phyloP scores from a whole-genome alignment of 2,329 filamentous ascomycete genomes.

The Nigrograna mackinnonii region DNA sequence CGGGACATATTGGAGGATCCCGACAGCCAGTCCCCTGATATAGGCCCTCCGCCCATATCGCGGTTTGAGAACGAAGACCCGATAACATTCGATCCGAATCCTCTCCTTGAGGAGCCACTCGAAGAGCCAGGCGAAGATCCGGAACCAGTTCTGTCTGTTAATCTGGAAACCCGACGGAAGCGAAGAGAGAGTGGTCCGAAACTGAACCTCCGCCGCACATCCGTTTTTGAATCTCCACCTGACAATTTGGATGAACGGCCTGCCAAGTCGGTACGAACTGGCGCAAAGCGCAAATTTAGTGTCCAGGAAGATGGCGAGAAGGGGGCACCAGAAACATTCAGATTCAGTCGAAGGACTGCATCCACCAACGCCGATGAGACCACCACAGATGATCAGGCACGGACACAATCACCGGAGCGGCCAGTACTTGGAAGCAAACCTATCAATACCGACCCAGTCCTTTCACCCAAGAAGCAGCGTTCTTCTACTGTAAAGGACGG shows the following conservation, averaged over 20 bases:
- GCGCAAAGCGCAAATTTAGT: constrained; percentile 62
- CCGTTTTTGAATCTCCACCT: constrained; percentile 46
- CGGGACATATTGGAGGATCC: constrained; percentile 55
- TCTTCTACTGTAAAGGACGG: constrained; percentile 27
- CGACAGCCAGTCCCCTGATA: constrained; percentile 66
- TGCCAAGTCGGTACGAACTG: constrained; percentile 44
- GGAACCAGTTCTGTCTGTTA: constrained; percentile 45
- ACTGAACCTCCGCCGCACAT: constrained; percentile 45
- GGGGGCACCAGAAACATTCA: constrained; percentile 43
- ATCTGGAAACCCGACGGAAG: constrained; percentile 57
- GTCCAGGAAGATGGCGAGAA: constrained; percentile 55
- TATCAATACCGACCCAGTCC: constrained; percentile 50
- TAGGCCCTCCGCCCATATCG: constrained; percentile 62
- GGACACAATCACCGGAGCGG: constrained; percentile 24
- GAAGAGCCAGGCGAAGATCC: constrained; percentile 39
- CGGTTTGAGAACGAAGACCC: constrained; percentile 56
- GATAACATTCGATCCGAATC: constrained; percentile 46
- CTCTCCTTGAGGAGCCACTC: constrained; percentile 21
- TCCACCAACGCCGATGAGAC: constrained; percentile 20
- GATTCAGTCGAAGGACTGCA: constrained; percentile 46
- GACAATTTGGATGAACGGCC: constrained; percentile 33
- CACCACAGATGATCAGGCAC: constrained; percentile 16
- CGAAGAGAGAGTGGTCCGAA: constrained; percentile 55
- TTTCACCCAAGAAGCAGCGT: constrained; percentile 46
- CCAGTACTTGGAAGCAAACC: constrained; percentile 51